These are phyloP conservation scores for Phaeolepiota aurea DNA, from an alignment of 768 basidiomycete genomes.

Conservation along the genomic window DNA sequence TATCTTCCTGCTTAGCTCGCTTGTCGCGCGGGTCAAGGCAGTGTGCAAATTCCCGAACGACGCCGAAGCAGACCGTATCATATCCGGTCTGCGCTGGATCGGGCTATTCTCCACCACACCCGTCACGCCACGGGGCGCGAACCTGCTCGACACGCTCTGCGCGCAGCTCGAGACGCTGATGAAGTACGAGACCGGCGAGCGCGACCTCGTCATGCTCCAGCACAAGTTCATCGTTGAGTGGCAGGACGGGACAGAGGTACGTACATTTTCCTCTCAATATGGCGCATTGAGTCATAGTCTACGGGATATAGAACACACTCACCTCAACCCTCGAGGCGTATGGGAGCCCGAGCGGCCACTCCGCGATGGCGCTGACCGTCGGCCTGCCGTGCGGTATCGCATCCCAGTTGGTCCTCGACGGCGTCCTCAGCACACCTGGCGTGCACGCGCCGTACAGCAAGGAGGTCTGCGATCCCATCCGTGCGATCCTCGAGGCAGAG, in stretches of 20 bases:
- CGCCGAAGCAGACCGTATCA: conserved; percentile 65
- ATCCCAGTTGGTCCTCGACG: conserved; percentile 85
- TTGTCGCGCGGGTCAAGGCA: conserved; percentile 63
- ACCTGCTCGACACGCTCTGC: conserved; percentile 91
- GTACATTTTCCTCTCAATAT: conserved; percentile 10
- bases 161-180: conserved; percentile 84
- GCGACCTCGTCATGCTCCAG: conserved; percentile 95
- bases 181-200: conserved; percentile 85
- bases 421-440: conserved; percentile 69
- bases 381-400: conserved; percentile 95
- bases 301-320: conserved; percentile 59
- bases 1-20: too few relatives aligned
- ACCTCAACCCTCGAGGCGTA: conserved; percentile 91
- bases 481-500: conserved; percentile 59
- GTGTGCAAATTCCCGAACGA: conserved; percentile 68
- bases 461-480: conserved; percentile 73
- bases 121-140: conserved; percentile 54
- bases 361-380: conserved; percentile 89
- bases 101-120: conserved; percentile 77
- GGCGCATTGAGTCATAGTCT: conserved; percentile 1
- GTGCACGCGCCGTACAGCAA: conserved; percentile 83
- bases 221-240: conserved; percentile 95
- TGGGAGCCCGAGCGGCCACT: conserved; percentile 69
- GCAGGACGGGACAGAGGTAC: conserved; percentile 68
- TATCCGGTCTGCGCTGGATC: conserved; percentile 89